Evolutionary conservation across 2,329 filamentous ascomycete species (phyloP).

Genomic region (Diplodia sapinea): DNA sequence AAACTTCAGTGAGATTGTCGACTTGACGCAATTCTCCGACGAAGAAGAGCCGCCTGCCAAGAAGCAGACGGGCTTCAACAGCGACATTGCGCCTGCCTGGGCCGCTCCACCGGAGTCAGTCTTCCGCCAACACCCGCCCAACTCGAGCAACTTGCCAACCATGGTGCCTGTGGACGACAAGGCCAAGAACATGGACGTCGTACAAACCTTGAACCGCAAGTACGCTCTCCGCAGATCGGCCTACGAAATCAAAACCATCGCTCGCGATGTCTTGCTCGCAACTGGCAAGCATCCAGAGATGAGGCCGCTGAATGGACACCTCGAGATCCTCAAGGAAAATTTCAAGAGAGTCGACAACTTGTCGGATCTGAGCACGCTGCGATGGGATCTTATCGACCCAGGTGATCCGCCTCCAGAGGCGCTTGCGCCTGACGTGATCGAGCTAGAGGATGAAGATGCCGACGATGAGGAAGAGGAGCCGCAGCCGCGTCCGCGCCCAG

Average conservation of each 20-base stretch:
- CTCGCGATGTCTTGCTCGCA: slow-evolving; percentile 66
- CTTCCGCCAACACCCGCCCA: background rate
- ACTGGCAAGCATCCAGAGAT: slow-evolving; percentile 67
- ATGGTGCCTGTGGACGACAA: slow-evolving; percentile 31
- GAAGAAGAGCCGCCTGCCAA: slow-evolving; percentile 53
- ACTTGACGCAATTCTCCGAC: slow-evolving; percentile 56
- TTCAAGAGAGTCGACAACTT: slow-evolving; percentile 52
- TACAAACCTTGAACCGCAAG: slow-evolving; percentile 55
- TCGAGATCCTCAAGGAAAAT: slow-evolving; percentile 54
- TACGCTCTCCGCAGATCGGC: slow-evolving; percentile 56
- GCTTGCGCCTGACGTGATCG: slow-evolving; percentile 39
- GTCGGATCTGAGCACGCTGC: slow-evolving; percentile 63
- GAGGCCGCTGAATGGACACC: slow-evolving; percentile 64
- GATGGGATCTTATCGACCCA: slow-evolving; percentile 68
- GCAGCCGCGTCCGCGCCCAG: slow-evolving; percentile 4
- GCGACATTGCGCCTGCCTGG: slow-evolving; percentile 18
- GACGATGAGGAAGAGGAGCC: slow-evolving; percentile 40
- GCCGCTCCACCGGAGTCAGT: slow-evolving; percentile 2
- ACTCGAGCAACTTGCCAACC: background rate
- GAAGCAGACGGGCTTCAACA: slow-evolving; percentile 29
- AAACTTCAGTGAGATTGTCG: slow-evolving; percentile 60
- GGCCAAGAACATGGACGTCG: slow-evolving; percentile 40
- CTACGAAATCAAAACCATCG: slow-evolving; percentile 68
- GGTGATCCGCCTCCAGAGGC: slow-evolving; percentile 52
- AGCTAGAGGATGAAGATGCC: slow-evolving; percentile 40